Conservation (phyloP, 169 alveolate species). For the Theileria parva region DNA sequence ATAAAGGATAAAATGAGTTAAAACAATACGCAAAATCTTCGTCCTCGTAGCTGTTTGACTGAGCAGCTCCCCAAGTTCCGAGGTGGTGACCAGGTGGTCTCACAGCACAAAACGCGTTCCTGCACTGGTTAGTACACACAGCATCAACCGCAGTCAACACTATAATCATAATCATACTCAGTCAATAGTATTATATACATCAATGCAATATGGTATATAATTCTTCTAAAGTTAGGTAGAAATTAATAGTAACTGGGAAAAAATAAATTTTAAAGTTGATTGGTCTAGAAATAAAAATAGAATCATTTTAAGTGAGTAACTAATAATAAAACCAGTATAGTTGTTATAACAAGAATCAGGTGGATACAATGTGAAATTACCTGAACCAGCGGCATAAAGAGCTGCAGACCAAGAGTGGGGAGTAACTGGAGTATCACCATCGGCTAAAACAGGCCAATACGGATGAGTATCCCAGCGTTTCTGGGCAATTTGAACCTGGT, state of each 20-base stretch:
- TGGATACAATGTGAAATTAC: no score
- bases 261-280: neutral
- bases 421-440: conserved; percentile 88
- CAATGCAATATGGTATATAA: no score
- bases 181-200: no score
- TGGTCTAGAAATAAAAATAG: conserved; percentile 2
- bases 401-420: conserved; percentile 90
- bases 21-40: conserved; percentile 71
- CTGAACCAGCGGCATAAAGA: conserved; percentile 87
- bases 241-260: no score
- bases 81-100: conserved; percentile 99
- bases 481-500: conserved; percentile 66
- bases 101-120: conserved; percentile 89
- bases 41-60: conserved; percentile 70
- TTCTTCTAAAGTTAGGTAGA: no score
- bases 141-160: conserved; percentile 90
- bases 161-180: neutral
- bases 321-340: no score
- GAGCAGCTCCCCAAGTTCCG: conserved; percentile 95
- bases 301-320: no score
- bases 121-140: conserved; percentile 81
- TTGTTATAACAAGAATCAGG: no score
- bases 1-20: neutral
- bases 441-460: conserved; percentile 76
- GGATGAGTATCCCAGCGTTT: conserved; percentile 68